Evolutionary conservation across 2,329 filamentous ascomycete species (phyloP).

Genomic region (Cladophialophora psammophila): DNA sequence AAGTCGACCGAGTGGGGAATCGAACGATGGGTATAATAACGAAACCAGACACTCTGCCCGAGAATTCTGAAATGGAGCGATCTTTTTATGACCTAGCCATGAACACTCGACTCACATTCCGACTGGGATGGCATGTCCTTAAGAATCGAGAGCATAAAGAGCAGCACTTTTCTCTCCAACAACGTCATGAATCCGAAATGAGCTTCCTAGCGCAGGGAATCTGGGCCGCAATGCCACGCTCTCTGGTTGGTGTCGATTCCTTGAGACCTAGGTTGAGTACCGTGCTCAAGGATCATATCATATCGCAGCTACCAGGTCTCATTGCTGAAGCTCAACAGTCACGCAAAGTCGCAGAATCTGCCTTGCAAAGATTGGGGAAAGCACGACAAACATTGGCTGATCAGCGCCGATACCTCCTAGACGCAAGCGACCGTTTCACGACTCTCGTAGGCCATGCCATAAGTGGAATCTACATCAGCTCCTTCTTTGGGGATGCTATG

Average conservation of each 20-base stretch:
- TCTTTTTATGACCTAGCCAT: slow-evolving; percentile 48
- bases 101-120: slow-evolving; percentile 47
- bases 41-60: slow-evolving; percentile 40
- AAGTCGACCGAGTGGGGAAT: slow-evolving; percentile 29
- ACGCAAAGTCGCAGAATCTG: slow-evolving; percentile 36
- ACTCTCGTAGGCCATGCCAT: slow-evolving; percentile 40
- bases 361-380: slow-evolving; percentile 25
- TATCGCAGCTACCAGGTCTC: slow-evolving; percentile 38
- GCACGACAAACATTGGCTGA: slow-evolving; percentile 29
- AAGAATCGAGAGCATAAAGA: slow-evolving; percentile 39
- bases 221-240: slow-evolving; percentile 35
- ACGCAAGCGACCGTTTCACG: slow-evolving; percentile 37
- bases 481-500: slow-evolving; percentile 45
- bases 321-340: slow-evolving; percentile 41
- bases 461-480: slow-evolving; percentile 46
- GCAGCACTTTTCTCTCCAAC: slow-evolving; percentile 28
- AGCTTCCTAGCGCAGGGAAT: slow-evolving; percentile 38
- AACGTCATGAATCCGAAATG: slow-evolving; percentile 36
- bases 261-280: slow-evolving; percentile 39
- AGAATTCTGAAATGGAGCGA: slow-evolving; percentile 48
- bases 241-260: slow-evolving; percentile 34
- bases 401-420: slow-evolving; percentile 37
- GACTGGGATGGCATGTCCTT: slow-evolving; percentile 45
- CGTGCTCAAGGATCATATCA: slow-evolving; percentile 40
- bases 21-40: slow-evolving; percentile 36